These are phyloP conservation scores for Exophiala sideris DNA, from an alignment of 2,329 filamentous ascomycete species.

Conservation along the genomic window DNA sequence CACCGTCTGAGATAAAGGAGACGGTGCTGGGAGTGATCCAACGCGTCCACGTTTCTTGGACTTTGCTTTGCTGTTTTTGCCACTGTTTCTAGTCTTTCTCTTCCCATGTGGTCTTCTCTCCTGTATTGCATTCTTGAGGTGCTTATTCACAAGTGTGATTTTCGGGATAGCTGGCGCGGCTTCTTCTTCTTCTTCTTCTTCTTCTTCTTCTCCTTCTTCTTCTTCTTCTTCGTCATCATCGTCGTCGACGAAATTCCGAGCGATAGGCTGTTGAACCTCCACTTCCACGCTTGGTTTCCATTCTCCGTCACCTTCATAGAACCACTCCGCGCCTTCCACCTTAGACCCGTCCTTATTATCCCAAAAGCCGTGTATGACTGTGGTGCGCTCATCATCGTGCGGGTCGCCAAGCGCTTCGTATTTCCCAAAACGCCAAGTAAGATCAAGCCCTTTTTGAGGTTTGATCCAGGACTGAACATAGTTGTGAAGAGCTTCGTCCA, in stretches of 20 bases:
- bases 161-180: neutral
- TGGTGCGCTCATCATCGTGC: conserved; percentile 7
- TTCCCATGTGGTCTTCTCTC: neutral
- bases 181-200: neutral
- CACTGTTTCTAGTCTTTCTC: neutral
- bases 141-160: neutral
- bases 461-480: conserved; percentile 12
- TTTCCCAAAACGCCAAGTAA: conserved; percentile 10
- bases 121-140: neutral
- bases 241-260: too few species aligned
- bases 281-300: neutral
- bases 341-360: conserved; percentile 12
- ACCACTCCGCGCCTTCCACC: conserved; percentile 19
- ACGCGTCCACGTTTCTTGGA: neutral
- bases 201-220: neutral
- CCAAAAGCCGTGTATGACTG: conserved; percentile 25
- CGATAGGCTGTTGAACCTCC: neutral
- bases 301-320: conserved; percentile 17
- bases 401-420: conserved; percentile 16
- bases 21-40: neutral
- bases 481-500: conserved; percentile 11
- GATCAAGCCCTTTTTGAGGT: neutral
- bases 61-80: neutral
- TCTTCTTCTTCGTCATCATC: neutral
- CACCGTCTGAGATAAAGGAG: neutral